A percentile compares a stretch with the other conserved stretches of the same genome.
phyloP scores from a whole-genome alignment of 192 early-diverging fungal genomes.

The Lobosporangium transversale region DNA sequence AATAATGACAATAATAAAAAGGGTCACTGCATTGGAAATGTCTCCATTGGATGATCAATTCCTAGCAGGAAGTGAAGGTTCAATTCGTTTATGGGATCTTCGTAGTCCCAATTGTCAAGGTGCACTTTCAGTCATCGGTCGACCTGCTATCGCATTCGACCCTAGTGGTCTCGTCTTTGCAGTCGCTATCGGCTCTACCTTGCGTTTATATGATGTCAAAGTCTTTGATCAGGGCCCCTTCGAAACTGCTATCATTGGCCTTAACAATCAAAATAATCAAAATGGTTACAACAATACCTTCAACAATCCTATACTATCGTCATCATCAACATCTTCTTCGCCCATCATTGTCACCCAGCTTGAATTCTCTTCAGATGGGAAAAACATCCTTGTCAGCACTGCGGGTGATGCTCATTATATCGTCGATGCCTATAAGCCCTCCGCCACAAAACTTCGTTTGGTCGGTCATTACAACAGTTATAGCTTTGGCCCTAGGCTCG shows the following conservation, averaged over 20 bases:
- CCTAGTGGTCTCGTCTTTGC: slow-evolving; percentile 84
- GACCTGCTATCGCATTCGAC: slow-evolving; percentile 78
- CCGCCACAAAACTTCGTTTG: slow-evolving; percentile 51
- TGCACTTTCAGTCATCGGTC: slow-evolving; percentile 43
- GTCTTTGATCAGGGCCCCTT: slow-evolving; percentile 69
- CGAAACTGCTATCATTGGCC: slow-evolving; percentile 27
- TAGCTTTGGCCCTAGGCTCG: background rate
- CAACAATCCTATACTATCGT: too few species aligned
- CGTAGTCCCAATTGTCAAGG: slow-evolving; percentile 66
- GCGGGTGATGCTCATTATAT: slow-evolving; percentile 65
- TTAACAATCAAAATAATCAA: slow-evolving; percentile 5
- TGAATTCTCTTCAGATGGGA: slow-evolving; percentile 82
- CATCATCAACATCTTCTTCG: too few species aligned
- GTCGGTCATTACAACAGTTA: slow-evolving; percentile 49
- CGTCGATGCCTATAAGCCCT: slow-evolving; percentile 72
- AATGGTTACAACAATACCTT: background rate
- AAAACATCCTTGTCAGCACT: slow-evolving; percentile 76
- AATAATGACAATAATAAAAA: too few species aligned
- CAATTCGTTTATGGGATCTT: slow-evolving; percentile 90
- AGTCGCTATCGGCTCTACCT: slow-evolving; percentile 49
- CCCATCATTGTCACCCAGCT: slow-evolving; percentile 64
- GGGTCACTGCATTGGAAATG: slow-evolving; percentile 84
- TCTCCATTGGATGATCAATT: slow-evolving; percentile 84
- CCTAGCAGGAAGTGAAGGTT: slow-evolving; percentile 85
- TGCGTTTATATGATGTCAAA: slow-evolving; percentile 80